Base-by-base conservation (phyloP, 441 rosid genomes). In the Croton laevigatus region DNA sequence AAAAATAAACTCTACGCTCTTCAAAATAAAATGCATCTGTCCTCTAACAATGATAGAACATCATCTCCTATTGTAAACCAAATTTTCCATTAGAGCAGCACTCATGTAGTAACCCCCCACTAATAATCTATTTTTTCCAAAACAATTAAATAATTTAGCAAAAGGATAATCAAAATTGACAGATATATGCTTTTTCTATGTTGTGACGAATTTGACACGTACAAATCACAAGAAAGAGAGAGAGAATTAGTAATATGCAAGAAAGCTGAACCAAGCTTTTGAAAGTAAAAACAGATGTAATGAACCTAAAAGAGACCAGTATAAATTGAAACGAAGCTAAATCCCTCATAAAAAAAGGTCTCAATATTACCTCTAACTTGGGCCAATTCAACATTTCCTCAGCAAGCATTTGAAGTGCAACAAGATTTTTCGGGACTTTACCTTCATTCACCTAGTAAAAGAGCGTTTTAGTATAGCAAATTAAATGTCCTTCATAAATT, bases 311-410 rank as follows among this genome's bases (percentile, higher is more conserved):
- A 17, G 34, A 42, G 44, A 67, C 49, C 36, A 37, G 52, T 42
- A 73, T 27, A 58, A 62, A 48, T 42, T 19, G 23, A 72, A 48
- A 14, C 4, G 38, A 57, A n/a, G 17, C 17, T 53, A n/a, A n/a
- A 59, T 32, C n/a, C 17, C 34, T 3, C 34, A 65, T 20, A 67
- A 22, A 9, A 9, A 65, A 19, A 70, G 58, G 44, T 16, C 40
- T 32, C 45, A 37, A 63, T 11, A 49, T 62, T 87, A 94, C 98
- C 97, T 91, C 97, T 74, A 91, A 74, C 71, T 94, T 91, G 69
- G 98, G 98, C 98, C 98, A 94, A 52, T 80, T 84, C 36, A 44
- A 57, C 93, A 94, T 85, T 83, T 94, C 98, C 77, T 90, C 91
- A 40, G 95, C 89, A 60, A 94, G 82, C 88, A 89, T 81, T 71